Evolutionary conservation across 805 yeast genomes (phyloP).

Genomic region (Yarrowia yakushimensis): DNA sequence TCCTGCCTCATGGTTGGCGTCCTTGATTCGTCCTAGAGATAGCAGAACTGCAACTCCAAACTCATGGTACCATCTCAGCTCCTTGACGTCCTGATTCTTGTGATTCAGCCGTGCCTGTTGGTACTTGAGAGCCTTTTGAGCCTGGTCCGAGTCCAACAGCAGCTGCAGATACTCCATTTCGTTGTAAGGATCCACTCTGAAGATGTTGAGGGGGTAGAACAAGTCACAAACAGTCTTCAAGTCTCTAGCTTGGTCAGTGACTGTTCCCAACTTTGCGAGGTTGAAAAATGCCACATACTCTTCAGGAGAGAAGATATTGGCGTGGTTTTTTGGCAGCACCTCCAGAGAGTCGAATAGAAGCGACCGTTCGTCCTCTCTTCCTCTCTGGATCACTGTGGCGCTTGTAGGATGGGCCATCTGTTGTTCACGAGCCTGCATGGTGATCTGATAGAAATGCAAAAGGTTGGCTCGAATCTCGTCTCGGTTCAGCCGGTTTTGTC

Average conservation of each 20-base stretch:
- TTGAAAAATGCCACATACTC: constrained; percentile 17
- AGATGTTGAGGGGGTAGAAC: neutral
- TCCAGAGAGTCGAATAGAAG: neutral
- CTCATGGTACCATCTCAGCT: constrained; percentile 16
- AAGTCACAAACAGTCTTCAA: constrained; percentile 1
- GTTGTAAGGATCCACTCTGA: constrained; percentile 17
- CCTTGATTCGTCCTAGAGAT: neutral
- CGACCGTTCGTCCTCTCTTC: neutral
- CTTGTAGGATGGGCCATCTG: neutral
- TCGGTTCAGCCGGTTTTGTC: neutral
- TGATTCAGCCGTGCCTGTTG: neutral
- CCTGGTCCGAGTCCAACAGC: constrained; percentile 2
- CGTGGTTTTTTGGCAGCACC: neutral
- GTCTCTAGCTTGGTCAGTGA: neutral
- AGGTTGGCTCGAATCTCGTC: neutral
- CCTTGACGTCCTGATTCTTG: neutral
- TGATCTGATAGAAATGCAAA: constrained; percentile 1
- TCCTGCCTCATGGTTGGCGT: neutral
- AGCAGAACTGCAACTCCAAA: neutral
- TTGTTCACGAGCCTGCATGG: neutral
- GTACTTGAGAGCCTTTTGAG: neutral
- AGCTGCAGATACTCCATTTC: constrained; percentile 23
- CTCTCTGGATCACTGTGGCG: neutral
- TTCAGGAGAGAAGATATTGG: constrained; percentile 1
- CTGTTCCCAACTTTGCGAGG: constrained; percentile 13